These are phyloP conservation scores for Tremella yokohamensis DNA, from an alignment of 768 basidiomycete genomes.

Conservation along the genomic window DNA sequence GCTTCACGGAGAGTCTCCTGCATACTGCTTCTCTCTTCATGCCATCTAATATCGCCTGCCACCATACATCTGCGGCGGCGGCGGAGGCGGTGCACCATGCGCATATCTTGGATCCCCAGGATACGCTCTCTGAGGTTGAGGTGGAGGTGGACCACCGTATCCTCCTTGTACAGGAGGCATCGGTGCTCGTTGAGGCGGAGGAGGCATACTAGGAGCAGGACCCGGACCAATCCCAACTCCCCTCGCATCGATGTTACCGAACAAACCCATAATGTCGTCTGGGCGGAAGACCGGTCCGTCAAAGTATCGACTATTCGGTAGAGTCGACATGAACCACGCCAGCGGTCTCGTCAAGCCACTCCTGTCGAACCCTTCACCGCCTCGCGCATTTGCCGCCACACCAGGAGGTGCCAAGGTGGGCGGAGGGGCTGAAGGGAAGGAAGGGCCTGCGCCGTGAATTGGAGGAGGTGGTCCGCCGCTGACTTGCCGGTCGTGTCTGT, in stretches of 20 bases:
- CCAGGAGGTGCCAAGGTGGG: slow-evolving; percentile 27
- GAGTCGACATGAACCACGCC: slow-evolving; percentile 75
- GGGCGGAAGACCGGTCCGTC: slow-evolving; percentile 88
- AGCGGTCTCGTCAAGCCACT: slow-evolving; percentile 55
- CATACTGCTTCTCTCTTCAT: no score
- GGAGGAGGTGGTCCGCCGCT: no score
- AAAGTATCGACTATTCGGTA: slow-evolving; percentile 70
- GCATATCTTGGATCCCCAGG: no score
- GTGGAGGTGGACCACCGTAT: slow-evolving; percentile 25
- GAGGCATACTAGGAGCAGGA: neutral
- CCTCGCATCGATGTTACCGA: slow-evolving; percentile 56
- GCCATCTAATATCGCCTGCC: no score
- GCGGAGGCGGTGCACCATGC: no score
- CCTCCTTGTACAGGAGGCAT: slow-evolving; percentile 12
- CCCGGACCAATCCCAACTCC: slow-evolving; percentile 19
- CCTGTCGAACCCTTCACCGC: neutral
- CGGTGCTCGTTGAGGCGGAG: neutral
- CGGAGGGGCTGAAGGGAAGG: slow-evolving; percentile 27
- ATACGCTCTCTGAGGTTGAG: no score
- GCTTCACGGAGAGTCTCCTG: no score
- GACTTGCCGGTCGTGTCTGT: slow-evolving; percentile 10
- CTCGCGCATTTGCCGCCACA: neutral
- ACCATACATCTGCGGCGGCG: no score
- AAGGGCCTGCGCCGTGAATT: neutral
- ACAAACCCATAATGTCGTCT: slow-evolving; percentile 82